These are phyloP conservation scores for Phycomyces blakesleeanus DNA, from an alignment of 192 early-diverging fungal genomes.

Conservation along the genomic window DNA sequence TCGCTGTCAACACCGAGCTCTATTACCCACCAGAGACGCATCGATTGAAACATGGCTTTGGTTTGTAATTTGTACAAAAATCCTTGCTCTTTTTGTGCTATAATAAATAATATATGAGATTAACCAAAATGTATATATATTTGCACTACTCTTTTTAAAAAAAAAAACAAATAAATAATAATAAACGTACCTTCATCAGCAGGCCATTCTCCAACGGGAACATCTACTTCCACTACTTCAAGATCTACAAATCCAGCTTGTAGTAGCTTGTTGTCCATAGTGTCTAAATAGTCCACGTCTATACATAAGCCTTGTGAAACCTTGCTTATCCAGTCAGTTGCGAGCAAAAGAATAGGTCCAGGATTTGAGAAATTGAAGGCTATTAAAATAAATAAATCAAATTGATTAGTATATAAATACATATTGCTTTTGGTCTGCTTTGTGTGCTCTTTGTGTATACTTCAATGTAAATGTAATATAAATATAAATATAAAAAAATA, in stretches of 20 bases:
- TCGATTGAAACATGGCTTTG: constrained; percentile 28
- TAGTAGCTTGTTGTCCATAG: constrained; percentile 3
- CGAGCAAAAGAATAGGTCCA: constrained; percentile 23
- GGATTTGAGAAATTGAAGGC: constrained; percentile 18
- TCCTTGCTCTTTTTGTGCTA: constrained; percentile 30
- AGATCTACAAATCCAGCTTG: constrained; percentile 21
- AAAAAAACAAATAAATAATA: neutral
- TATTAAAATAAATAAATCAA: neutral
- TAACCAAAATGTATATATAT: neutral
- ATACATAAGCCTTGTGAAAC: constrained; percentile 6
- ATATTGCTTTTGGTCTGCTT: too few relatives aligned
- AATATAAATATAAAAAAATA: too few relatives aligned
- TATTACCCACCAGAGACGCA: constrained; percentile 28
- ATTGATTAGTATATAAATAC: too few relatives aligned
- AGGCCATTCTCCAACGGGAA: constrained; percentile 38
- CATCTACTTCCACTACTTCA: constrained; percentile 5
- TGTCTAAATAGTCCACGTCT: neutral
- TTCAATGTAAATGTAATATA: too few relatives aligned
- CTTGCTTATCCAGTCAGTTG: constrained; percentile 27
- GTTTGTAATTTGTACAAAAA: constrained; percentile 32
- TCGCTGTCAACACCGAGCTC: constrained; percentile 21
- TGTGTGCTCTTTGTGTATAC: too few relatives aligned
- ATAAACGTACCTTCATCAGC: constrained; percentile 19
- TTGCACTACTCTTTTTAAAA: too few relatives aligned
- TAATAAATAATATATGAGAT: neutral